Conservation (phyloP, 441 rosid species). For the Raphanus hybrid region DNA sequence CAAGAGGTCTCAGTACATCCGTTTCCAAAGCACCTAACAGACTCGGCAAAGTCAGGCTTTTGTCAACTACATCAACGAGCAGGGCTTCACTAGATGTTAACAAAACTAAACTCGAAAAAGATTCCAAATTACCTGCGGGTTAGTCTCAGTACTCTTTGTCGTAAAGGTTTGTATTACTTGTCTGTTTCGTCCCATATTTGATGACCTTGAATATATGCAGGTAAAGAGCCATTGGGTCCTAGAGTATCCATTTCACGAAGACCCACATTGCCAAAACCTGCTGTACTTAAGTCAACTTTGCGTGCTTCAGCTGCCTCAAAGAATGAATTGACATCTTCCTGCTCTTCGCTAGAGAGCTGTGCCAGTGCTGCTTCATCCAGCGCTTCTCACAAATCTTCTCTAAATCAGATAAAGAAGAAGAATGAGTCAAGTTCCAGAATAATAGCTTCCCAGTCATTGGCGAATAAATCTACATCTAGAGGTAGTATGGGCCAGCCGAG, state of each 20-base stretch:
- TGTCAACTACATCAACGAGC: conserved; percentile 54
- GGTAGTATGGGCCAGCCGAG: conserved; percentile 51
- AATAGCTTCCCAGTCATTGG: neutral
- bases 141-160: conserved; percentile 24
- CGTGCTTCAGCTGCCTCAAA: conserved; percentile 57
- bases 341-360: conserved; percentile 74
- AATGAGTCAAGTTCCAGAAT: conserved; percentile 49
- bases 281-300: conserved; percentile 51
- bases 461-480: conserved; percentile 48
- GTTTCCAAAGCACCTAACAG: conserved; percentile 46
- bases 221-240: conserved; percentile 48
- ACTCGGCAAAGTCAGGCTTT: conserved; percentile 45
- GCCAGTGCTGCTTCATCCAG: conserved; percentile 72
- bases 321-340: conserved; percentile 61
- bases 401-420: conserved; percentile 46
- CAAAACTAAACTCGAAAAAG: conserved; percentile 59
- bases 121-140: conserved; percentile 48
- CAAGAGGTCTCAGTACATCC: neutral
- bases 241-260: conserved; percentile 48
- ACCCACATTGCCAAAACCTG: conserved; percentile 59
- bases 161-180: conserved; percentile 4
- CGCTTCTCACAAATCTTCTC: conserved; percentile 53
- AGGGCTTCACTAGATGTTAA: conserved; percentile 63
- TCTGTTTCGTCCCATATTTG: neutral
- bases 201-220: conserved; percentile 47